These are phyloP conservation scores for Microcyclosporella mali DNA, from an alignment of 2,329 filamentous ascomycete species.

Conservation along the genomic window DNA sequence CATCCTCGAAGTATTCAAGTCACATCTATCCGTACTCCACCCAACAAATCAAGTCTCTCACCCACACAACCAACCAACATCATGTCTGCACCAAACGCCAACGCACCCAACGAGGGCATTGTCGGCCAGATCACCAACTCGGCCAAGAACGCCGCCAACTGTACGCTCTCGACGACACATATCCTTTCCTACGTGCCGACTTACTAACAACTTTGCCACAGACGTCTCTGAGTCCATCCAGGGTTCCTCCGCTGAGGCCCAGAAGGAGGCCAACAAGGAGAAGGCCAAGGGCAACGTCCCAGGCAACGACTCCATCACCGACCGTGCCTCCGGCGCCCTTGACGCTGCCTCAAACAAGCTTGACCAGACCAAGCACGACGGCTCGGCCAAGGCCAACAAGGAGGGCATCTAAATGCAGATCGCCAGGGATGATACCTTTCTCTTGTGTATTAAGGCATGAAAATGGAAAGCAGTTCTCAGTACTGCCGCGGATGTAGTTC, in stretches of 20 bases:
- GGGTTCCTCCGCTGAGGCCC: conserved; percentile 50
- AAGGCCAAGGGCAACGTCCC: conserved; percentile 54
- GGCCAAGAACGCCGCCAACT: conserved; percentile 55
- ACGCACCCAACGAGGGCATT: conserved; percentile 40
- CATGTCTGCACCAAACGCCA: conserved; percentile 41
- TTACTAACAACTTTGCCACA: no score
- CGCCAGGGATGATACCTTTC: no score
- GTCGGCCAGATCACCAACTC: conserved; percentile 38
- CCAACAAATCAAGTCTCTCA: no score
- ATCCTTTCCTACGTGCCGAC: no score
- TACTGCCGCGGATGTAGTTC: no score
- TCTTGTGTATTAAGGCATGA: no score
- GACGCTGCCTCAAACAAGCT: conserved; percentile 49
- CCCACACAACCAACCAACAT: no score
- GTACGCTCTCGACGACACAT: no score
- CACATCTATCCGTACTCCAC: no score
- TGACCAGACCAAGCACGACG: conserved; percentile 48
- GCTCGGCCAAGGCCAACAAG: conserved; percentile 46
- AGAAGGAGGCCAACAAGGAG: conserved; percentile 65
- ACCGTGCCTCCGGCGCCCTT: conserved; percentile 50
- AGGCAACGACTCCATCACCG: conserved; percentile 41
- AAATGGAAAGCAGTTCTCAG: no score
- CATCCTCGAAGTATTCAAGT: no score
- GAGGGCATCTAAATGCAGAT: conserved; percentile 28
- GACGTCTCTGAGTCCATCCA: conserved; percentile 60